These are phyloP conservation scores for Abrus precatorius DNA, from an alignment of 306 rosid genomes.

Conservation along the genomic window DNA sequence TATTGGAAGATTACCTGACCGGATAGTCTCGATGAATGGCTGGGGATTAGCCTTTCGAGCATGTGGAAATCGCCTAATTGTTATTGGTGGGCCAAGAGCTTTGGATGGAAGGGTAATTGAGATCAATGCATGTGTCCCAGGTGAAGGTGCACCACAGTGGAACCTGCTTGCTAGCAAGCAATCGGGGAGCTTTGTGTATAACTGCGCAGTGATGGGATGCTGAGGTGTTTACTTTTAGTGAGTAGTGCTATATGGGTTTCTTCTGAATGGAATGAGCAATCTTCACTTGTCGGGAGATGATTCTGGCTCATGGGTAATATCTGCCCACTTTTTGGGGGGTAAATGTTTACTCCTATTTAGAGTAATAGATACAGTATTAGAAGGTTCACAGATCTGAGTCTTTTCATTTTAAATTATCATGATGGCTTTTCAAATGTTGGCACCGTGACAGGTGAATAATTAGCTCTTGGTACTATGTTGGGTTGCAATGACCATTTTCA, in stretches of 20 bases:
- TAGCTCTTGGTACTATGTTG: constrained; percentile 56
- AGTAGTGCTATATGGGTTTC: constrained; percentile 49
- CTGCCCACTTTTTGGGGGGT: constrained; percentile 54
- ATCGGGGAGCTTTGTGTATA: constrained; percentile 70
- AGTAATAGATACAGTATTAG: constrained; percentile 55
- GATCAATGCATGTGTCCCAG: constrained; percentile 69
- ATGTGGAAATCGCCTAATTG: constrained; percentile 70
- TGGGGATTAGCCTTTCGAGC: constrained; percentile 88
- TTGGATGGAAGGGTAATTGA: constrained; percentile 59
- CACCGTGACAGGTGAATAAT: constrained; percentile 62
- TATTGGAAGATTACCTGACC: constrained; percentile 69
- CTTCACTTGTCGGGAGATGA: constrained; percentile 55
- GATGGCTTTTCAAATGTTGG: constrained; percentile 60
- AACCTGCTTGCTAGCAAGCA: constrained; percentile 64
- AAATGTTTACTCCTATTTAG: constrained; percentile 54
- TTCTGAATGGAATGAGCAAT: constrained; percentile 51
- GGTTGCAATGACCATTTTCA: constrained; percentile 58
- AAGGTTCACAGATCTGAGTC: constrained; percentile 57
- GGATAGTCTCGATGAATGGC: constrained; percentile 65
- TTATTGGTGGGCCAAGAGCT: constrained; percentile 71
- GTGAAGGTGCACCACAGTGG: constrained; percentile 66
- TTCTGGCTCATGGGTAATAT: constrained; percentile 56
- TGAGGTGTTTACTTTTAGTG: constrained; percentile 47
- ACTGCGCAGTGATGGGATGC: constrained; percentile 85
- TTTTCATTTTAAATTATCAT: constrained; percentile 51